Evolutionary conservation across 2,329 filamentous ascomycete species (phyloP).

Genomic region (Fusarium sp.): DNA sequence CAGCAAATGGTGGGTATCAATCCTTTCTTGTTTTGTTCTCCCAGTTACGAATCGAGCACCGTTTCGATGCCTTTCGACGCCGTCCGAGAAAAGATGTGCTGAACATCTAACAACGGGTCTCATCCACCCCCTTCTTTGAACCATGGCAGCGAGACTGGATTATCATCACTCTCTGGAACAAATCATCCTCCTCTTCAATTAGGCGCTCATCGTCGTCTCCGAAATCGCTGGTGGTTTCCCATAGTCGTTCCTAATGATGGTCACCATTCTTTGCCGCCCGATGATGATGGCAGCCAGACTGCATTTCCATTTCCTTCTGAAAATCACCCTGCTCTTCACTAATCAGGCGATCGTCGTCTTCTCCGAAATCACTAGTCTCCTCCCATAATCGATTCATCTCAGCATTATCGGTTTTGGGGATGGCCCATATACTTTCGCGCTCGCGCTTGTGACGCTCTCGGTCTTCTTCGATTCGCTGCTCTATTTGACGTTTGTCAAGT

Average conservation of each 20-base stretch:
- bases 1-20: slow-evolving; percentile 48
- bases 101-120: slow-evolving; percentile 37
- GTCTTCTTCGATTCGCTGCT: slow-evolving; percentile 97
- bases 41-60: slow-evolving; percentile 46
- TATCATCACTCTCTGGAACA: slow-evolving; percentile 58
- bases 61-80: slow-evolving; percentile 39
- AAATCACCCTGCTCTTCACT: slow-evolving; percentile 75
- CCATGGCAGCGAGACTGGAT: slow-evolving; percentile 55
- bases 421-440: slow-evolving; percentile 93
- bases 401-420: slow-evolving; percentile 69
- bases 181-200: slow-evolving; percentile 76
- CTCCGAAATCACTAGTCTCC: slow-evolving; percentile 85
- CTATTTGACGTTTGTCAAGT: slow-evolving; percentile 87
- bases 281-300: slow-evolving; percentile 55
- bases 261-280: slow-evolving; percentile 47
- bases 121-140: slow-evolving; percentile 46
- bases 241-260: slow-evolving; percentile 69
- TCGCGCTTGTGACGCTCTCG: slow-evolving; percentile 92
- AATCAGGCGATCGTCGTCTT: slow-evolving; percentile 84
- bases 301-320: slow-evolving; percentile 55
- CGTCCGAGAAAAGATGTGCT: slow-evolving; percentile 7
- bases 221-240: slow-evolving; percentile 87
- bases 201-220: slow-evolving; percentile 86
- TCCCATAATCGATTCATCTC: slow-evolving; percentile 89
- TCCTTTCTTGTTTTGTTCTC: slow-evolving; percentile 33